phyloP scores from a whole-genome alignment of 805 yeast genomes.

The Kuraishia piskuri region DNA sequence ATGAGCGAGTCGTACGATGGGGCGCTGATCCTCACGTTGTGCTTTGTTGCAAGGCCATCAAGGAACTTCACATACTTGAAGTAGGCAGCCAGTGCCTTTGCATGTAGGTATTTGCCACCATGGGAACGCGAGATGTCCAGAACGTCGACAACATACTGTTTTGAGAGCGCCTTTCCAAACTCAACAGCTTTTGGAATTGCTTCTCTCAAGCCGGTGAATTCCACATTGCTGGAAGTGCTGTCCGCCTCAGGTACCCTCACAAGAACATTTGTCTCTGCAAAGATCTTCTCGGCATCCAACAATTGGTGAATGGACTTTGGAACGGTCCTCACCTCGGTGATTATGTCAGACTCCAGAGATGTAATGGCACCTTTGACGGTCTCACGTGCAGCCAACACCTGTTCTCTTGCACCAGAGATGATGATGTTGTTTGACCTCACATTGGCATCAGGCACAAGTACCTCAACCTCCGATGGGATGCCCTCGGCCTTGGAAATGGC shows the following conservation, averaged over 20 bases:
- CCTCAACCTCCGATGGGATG: conserved; percentile 19
- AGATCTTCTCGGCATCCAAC: conserved; percentile 46
- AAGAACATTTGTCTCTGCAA: conserved; percentile 45
- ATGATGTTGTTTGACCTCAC: conserved; percentile 32
- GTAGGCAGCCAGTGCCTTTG: conserved; percentile 62
- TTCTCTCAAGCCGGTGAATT: conserved; percentile 52
- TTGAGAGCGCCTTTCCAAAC: conserved; percentile 50
- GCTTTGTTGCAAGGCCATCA: conserved; percentile 29
- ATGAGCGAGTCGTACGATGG: conserved; percentile 39
- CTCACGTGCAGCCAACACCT: conserved; percentile 46
- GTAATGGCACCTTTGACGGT: conserved; percentile 37
- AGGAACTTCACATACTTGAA: conserved; percentile 47
- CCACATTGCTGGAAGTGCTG: conserved; percentile 35
- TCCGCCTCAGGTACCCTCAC: conserved; percentile 44
- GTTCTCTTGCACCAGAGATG: conserved; percentile 66
- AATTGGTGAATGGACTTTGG: conserved; percentile 67
- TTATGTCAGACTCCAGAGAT: conserved; percentile 34
- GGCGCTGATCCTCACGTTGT: conserved; percentile 34
- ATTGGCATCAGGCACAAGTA: conserved; percentile 24
- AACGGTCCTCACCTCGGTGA: conserved; percentile 48
- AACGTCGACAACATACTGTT: conserved; percentile 50
- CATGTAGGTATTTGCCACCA: conserved; percentile 70
- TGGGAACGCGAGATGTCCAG: conserved; percentile 88
- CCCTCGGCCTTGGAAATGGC: conserved; percentile 18
- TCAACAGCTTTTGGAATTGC: conserved; percentile 55